Evolutionary conservation across 768 basidiomycete species (phyloP).

Genomic region (Lentinus brumalis): DNA sequence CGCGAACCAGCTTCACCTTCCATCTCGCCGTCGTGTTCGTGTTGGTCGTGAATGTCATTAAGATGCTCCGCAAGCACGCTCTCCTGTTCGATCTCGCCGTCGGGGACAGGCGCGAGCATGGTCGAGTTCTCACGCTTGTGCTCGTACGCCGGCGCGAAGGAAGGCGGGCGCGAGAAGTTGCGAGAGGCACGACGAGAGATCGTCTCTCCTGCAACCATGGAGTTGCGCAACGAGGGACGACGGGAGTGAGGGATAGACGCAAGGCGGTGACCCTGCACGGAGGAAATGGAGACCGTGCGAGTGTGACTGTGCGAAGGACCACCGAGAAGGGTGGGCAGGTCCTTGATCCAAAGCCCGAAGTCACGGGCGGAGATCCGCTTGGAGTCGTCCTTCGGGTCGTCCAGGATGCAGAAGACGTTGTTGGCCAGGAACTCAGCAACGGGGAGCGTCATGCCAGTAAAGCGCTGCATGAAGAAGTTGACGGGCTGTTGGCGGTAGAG

Average conservation of each 20-base stretch:
- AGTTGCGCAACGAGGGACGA: slow-evolving; percentile 69
- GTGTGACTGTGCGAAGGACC: slow-evolving; percentile 43
- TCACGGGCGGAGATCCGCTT: slow-evolving; percentile 76
- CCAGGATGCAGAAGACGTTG: slow-evolving; percentile 80
- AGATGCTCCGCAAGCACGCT: slow-evolving; percentile 32
- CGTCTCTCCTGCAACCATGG: slow-evolving; percentile 45
- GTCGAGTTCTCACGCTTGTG: slow-evolving; percentile 19
- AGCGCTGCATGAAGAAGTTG: slow-evolving; percentile 86
- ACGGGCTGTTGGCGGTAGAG: slow-evolving; percentile 77
- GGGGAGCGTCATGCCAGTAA: slow-evolving; percentile 82
- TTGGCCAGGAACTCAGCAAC: slow-evolving; percentile 88
- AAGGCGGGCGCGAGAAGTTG: slow-evolving; percentile 66
- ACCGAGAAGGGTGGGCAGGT: slow-evolving; percentile 75
- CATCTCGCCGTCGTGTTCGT: slow-evolving; percentile 38
- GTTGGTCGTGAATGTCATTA: slow-evolving; percentile 23
- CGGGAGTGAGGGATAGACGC: slow-evolving; percentile 65
- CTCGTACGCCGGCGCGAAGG: slow-evolving; percentile 43
- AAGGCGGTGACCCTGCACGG: slow-evolving; percentile 65
- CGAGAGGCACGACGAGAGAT: slow-evolving; percentile 48
- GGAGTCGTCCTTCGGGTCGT: slow-evolving; percentile 59
- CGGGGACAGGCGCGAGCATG: slow-evolving; percentile 24
- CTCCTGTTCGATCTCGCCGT: slow-evolving; percentile 39
- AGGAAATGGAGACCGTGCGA: slow-evolving; percentile 61
- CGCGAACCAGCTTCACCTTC: slow-evolving; percentile 47
- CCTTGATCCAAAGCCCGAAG: slow-evolving; percentile 84